Evolutionary conservation across 768 basidiomycete species (phyloP).

Genomic region (Hortiboletus campestris): DNA sequence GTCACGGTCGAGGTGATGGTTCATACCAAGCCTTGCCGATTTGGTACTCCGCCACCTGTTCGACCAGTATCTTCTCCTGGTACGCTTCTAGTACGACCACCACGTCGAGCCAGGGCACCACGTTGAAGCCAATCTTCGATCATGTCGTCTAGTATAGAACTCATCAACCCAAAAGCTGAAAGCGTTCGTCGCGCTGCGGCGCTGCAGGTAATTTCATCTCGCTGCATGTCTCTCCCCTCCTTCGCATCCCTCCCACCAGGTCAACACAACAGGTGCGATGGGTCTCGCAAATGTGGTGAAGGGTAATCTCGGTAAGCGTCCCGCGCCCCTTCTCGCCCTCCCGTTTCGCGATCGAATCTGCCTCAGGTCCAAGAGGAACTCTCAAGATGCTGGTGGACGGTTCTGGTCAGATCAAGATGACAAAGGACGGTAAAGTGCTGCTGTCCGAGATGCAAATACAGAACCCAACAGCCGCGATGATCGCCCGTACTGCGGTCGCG

Average conservation of each 20-base stretch:
- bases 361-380: conserved; percentile 88
- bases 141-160: conserved; percentile 83
- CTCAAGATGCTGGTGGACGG: conserved; percentile 99
- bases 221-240: conserved; percentile 17
- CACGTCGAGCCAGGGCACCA: conserved; percentile 17
- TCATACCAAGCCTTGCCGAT: conserved; percentile 29
- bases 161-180: conserved; percentile 96
- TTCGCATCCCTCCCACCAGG: conserved; percentile 45
- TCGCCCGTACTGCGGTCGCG: conserved; percentile 96
- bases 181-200: conserved; percentile 87
- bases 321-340: conserved; percentile 13
- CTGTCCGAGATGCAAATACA: conserved; percentile 99
- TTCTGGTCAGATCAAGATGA: conserved; percentile 98
- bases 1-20: conserved; percentile 31
- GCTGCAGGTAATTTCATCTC: conserved; percentile 63
- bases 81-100: conserved; percentile 11
- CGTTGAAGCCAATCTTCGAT: conserved; percentile 23
- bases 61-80: conserved; percentile 1
- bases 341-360: conserved; percentile 25
- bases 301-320: conserved; percentile 82
- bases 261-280: conserved; percentile 92
- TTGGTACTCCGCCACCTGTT: conserved; percentile 32
- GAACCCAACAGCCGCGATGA: conserved; percentile 99
- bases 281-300: conserved; percentile 97
- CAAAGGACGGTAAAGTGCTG: conserved; percentile 98